phyloP scores from a whole-genome alignment of 2,329 filamentous ascomycete species.

The Alternaria sp. region DNA sequence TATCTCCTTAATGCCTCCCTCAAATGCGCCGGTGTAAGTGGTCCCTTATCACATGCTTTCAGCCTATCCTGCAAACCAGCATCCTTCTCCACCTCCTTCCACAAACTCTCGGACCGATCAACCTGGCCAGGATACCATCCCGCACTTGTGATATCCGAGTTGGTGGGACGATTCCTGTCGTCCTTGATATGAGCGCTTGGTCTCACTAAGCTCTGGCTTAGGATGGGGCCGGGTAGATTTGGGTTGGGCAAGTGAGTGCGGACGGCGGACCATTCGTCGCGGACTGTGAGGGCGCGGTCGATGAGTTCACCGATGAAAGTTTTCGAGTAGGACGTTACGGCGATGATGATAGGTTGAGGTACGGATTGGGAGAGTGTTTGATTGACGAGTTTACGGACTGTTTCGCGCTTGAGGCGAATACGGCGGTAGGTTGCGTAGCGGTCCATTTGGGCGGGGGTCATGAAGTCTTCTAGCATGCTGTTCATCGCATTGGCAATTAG shows the following conservation, averaged over 20 bases:
- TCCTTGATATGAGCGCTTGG: slow-evolving; percentile 43
- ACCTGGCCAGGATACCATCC: slow-evolving; percentile 38
- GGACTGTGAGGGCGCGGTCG: slow-evolving; percentile 73
- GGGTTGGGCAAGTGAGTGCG: slow-evolving; percentile 46
- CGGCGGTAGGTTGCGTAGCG: slow-evolving; percentile 76
- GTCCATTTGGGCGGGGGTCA: slow-evolving; percentile 72
- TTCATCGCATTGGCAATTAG: background rate
- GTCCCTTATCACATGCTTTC: slow-evolving; percentile 56
- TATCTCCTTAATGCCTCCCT: slow-evolving; percentile 76
- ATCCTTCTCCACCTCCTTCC: slow-evolving; percentile 40
- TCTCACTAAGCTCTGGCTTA: slow-evolving; percentile 36
- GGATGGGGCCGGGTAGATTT: slow-evolving; percentile 35
- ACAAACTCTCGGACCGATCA: slow-evolving; percentile 31
- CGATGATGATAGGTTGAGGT: slow-evolving; percentile 74
- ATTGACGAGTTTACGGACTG: slow-evolving; percentile 79
- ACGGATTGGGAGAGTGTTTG: slow-evolving; percentile 83
- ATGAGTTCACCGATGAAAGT: slow-evolving; percentile 80
- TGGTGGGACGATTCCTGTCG: slow-evolving; percentile 36
- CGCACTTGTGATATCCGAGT: slow-evolving; percentile 37
- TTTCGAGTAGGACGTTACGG: slow-evolving; percentile 79
- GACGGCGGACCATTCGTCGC: slow-evolving; percentile 73
- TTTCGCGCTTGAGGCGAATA: slow-evolving; percentile 71
- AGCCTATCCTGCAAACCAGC: slow-evolving; percentile 37
- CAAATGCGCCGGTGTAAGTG: slow-evolving; percentile 76
- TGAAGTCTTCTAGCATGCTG: slow-evolving; percentile 68